A percentile compares a stretch with the other conserved stretches of the same genome.
phyloP scores from a whole-genome alignment of 345 rosid genomes.

The Pelargonium nanum region DNA sequence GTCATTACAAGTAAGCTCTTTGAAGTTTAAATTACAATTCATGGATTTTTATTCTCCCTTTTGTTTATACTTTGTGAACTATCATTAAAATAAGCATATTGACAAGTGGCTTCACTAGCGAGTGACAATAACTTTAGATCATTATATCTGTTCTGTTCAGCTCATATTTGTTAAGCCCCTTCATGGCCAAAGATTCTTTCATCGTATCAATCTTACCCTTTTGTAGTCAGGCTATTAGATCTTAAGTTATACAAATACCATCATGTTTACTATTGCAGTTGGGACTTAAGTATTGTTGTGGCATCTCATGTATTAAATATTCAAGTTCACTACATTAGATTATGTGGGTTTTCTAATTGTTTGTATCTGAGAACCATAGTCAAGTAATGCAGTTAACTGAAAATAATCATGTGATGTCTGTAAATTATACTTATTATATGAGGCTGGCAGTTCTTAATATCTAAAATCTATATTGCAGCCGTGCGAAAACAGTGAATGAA shows the following conservation, averaged over 20 bases:
- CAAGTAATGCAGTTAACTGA: background rate
- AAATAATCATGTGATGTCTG: too few relatives aligned
- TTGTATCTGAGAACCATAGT: too few relatives aligned
- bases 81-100: background rate
- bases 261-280: too few relatives aligned
- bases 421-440: background rate
- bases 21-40: background rate
- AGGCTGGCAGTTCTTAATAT: constrained; percentile 2
- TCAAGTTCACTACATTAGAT: background rate
- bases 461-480: constrained; percentile 59
- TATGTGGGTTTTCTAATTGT: background rate
- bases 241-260: background rate
- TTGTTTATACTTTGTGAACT: too few relatives aligned
- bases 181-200: background rate
- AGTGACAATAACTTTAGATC: background rate
- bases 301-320: background rate
- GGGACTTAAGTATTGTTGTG: background rate
- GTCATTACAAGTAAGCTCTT: constrained; percentile 79
- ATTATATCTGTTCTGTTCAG: too few relatives aligned
- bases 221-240: too few relatives aligned
- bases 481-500: constrained; percentile 95
- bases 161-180: background rate
- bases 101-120: background rate
- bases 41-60: background rate
- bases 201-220: background rate